Evolutionary conservation across 1,284 basidiomycete species (phyloP), one percentile per base, ranked within the genome.

Genomic region (Amylostereum chailletii): DNA sequence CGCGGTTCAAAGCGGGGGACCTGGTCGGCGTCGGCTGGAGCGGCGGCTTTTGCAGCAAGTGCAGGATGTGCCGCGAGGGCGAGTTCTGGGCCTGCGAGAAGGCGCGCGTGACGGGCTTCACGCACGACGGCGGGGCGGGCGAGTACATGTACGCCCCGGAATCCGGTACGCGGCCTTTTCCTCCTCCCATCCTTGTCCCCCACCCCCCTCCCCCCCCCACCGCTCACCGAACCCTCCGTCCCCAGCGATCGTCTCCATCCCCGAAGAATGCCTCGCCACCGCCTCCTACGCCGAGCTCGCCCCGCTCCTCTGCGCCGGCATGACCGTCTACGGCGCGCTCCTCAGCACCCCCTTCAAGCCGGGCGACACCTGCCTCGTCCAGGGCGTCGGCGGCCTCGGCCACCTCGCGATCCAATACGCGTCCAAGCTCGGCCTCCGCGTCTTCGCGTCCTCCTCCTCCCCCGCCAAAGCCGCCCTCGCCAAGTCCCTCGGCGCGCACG

Each of bases 371-470:
- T 49, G 48, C 29, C 36, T 45, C 26, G 40, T 51, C 6, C 43
- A 46, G n/a, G 50, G 50, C 40, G 45, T 51, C 27, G 50, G 62
- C 0, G 64, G 65, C 8, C 55, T 66, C 3, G 65, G 64, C 34
- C 65, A 65, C 45, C 63, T 66, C 44, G 65, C 58, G 4, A 48
- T 66, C 46, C 65, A 66, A 47, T 65, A 60, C 53, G 51, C 58
- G 11, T 49, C 53, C 29, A 56, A 55, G 26, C 62, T 66, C 58
- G 65, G 65, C 40, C 62, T 58, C 56, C 57, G 58, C 29, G 60
- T 58, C 31, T 55, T 62, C 48, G 63, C 62, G 41, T 50, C 50
- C 11, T 58, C 56, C 7, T 51, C 53, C 3, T 50, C 53, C 9
- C 38, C 48, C 2, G 19, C 39, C 11, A 59, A 58, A 47, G 19